phyloP scores from a whole-genome alignment of 768 basidiomycete genomes.

The Calocybe gangraenosa region DNA sequence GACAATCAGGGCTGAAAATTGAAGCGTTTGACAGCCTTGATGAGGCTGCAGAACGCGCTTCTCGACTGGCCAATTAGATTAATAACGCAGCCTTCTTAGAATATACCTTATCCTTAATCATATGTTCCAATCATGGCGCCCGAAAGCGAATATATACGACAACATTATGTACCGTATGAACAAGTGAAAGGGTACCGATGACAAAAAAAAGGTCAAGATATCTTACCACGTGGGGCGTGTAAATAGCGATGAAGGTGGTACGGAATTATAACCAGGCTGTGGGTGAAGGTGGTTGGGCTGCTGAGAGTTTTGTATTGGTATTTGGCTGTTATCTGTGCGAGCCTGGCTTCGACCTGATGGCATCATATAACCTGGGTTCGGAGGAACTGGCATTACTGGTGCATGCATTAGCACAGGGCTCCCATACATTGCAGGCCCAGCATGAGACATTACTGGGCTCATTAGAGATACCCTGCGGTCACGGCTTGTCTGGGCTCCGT shows the following conservation, averaged over 20 bases:
- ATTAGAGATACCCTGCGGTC: conserved; percentile 57
- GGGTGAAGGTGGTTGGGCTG: conserved; percentile 26
- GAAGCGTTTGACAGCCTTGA: conserved; percentile 91
- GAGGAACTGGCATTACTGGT: conserved; percentile 36
- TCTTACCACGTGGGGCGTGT: conserved; percentile 49
- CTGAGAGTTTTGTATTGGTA: conserved; percentile 35
- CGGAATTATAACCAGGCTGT: conserved; percentile 37
- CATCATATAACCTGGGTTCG: conserved; percentile 43
- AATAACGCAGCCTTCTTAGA: conserved; percentile 5
- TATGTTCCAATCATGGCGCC: conserved; percentile 2
- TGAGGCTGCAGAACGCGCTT: conserved; percentile 82
- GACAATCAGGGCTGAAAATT: conserved; percentile 88
- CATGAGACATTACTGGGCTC: conserved; percentile 69
- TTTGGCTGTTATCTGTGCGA: conserved; percentile 44
- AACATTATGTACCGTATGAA: conserved; percentile 37
- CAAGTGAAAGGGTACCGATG: conserved; percentile 25
- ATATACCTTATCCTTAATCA: conserved; percentile 14
- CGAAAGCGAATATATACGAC: conserved; percentile 20
- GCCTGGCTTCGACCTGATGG: conserved; percentile 45
- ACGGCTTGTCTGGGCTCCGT: conserved; percentile 32
- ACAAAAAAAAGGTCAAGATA: conserved; percentile 20
- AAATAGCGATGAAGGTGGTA: conserved; percentile 37
- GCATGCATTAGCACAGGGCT: conserved; percentile 74
- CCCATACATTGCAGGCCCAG: conserved; percentile 58
- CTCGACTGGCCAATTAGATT: conserved; percentile 57